These are phyloP conservation scores for Erodium moschatum DNA, from an alignment of 441 rosid species.

Conservation along the genomic window DNA sequence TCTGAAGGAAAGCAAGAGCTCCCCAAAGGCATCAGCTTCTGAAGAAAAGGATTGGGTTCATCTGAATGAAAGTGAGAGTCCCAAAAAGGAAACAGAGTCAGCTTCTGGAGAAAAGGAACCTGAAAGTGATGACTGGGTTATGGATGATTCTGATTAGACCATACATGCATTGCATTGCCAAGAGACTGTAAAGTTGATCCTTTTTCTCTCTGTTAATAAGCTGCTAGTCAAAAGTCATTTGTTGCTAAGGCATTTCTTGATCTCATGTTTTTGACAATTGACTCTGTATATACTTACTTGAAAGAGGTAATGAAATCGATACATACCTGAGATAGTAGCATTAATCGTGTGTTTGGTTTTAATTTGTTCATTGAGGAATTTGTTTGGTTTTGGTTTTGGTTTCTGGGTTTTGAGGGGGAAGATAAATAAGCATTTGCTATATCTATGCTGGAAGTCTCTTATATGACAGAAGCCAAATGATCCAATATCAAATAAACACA, in stretches of 20 bases:
- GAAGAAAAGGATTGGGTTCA: not conserved
- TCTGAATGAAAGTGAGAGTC: too few species aligned
- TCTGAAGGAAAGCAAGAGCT: too few species aligned
- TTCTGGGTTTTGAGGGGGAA: too few species aligned
- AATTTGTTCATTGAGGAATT: too few species aligned
- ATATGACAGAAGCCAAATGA: not conserved
- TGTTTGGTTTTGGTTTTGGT: too few species aligned
- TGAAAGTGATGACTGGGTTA: slow-evolving; percentile 60
- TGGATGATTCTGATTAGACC: slow-evolving; percentile 38
- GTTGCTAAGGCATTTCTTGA: not conserved
- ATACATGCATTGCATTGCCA: not conserved
- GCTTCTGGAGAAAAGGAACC: slow-evolving; percentile 18
- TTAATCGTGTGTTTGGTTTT: too few species aligned
- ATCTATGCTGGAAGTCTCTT: too few species aligned
- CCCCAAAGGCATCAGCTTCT: too few species aligned
- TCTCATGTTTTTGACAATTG: not conserved
- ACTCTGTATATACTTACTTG: slow-evolving; percentile 3
- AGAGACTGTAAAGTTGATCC: slow-evolving; percentile 27
- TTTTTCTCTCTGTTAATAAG: not conserved
- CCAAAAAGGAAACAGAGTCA: too few species aligned
- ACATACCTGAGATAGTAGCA: not conserved
- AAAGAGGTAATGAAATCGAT: not conserved
- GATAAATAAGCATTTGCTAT: too few species aligned
- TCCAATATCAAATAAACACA: not conserved
- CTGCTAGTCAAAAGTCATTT: not conserved